phyloP scores from a whole-genome alignment of 345 rosid species.

The Acer yangbiense region DNA sequence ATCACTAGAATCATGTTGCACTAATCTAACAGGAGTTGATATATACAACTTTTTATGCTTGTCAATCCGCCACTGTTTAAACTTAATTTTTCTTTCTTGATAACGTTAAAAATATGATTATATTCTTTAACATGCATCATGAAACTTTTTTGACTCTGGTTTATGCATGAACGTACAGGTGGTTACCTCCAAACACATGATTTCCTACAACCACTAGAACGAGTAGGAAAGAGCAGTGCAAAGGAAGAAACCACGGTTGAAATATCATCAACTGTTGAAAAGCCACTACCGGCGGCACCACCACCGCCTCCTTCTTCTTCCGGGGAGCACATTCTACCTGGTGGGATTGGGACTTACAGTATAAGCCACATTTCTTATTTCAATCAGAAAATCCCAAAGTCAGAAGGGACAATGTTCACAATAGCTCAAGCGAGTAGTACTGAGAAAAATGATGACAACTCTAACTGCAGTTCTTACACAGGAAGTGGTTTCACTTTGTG shows the following conservation, averaged over 20 bases:
- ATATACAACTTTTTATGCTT: too few relatives aligned
- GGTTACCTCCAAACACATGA: constrained; percentile 74
- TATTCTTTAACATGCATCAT: too few relatives aligned
- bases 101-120: too few relatives aligned
- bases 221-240: constrained; percentile 42
- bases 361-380: constrained; percentile 71
- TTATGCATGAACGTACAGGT: constrained; percentile 33
- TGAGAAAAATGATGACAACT: constrained; percentile 73
- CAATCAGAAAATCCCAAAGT: constrained; percentile 62
- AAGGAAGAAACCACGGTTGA: constrained; percentile 55
- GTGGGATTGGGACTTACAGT: constrained; percentile 92
- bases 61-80: too few relatives aligned
- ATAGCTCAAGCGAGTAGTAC: constrained; percentile 50
- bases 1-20: too few relatives aligned
- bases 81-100: too few relatives aligned
- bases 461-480: constrained; percentile 78
- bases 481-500: constrained; percentile 83
- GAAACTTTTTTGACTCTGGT: background rate
- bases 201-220: constrained; percentile 47
- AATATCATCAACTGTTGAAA: constrained; percentile 43
- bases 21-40: too few relatives aligned
- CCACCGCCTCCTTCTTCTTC: constrained; percentile 40
- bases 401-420: constrained; percentile 57
- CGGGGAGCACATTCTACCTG: constrained; percentile 73
- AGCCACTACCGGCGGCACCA: constrained; percentile 61